These are phyloP conservation scores for Madurella mycetomatis DNA, from an alignment of 2,329 filamentous ascomycete genomes.

Conservation along the genomic window DNA sequence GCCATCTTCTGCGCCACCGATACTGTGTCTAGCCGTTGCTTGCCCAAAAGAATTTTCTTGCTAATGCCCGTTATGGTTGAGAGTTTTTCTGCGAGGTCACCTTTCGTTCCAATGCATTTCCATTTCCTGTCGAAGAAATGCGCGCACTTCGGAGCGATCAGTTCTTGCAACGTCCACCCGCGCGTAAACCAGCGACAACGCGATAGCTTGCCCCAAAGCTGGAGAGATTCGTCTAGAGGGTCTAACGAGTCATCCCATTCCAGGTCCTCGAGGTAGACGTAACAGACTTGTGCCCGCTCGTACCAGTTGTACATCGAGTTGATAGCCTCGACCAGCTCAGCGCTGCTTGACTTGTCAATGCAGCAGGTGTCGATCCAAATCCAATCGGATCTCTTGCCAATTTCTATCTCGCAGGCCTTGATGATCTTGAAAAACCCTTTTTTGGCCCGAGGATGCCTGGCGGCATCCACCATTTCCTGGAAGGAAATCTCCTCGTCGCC, in stretches of 20 bases:
- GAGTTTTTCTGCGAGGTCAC: background rate
- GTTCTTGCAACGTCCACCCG: constrained; percentile 17
- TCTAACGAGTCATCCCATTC: too few relatives aligned
- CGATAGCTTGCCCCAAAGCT: too few relatives aligned
- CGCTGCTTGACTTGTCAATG: constrained; percentile 10
- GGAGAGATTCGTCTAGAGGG: too few relatives aligned
- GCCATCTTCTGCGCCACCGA: constrained; percentile 35
- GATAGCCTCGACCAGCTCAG: background rate
- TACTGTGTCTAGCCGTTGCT: background rate
- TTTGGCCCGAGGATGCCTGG: background rate
- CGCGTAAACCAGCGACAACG: constrained; percentile 11
- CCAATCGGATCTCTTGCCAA: background rate
- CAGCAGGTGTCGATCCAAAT: constrained; percentile 9
- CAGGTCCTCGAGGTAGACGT: background rate
- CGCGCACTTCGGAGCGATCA: constrained; percentile 7
- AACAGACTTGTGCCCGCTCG: background rate
- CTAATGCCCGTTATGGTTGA: constrained; percentile 1
- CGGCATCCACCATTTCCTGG: constrained; percentile 1
- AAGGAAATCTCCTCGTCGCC: constrained; percentile 10
- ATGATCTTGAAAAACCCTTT: constrained; percentile 3
- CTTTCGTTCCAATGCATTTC: background rate
- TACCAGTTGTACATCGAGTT: constrained; percentile 11
- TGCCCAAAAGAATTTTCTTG: background rate
- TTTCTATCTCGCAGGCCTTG: background rate
- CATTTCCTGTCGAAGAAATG: constrained; percentile 2